phyloP scores from a whole-genome alignment of 2,329 filamentous ascomycete species.

The Botryotinia calthae region DNA sequence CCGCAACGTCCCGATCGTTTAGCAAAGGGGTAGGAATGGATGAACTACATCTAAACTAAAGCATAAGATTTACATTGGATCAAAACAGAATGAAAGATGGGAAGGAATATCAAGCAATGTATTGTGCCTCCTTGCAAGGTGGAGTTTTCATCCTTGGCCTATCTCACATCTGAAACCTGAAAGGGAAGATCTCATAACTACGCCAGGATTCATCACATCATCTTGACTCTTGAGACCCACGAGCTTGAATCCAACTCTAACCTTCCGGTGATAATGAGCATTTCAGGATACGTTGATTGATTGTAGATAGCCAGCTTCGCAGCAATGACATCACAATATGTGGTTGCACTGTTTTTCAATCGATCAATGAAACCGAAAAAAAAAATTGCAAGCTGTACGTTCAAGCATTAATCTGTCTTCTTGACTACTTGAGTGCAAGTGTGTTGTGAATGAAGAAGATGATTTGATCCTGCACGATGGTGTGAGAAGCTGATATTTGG shows the following conservation, averaged over 20 bases:
- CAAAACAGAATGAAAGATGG: background rate
- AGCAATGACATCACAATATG: background rate
- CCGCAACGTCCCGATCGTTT: background rate
- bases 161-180: slow-evolving; percentile 10
- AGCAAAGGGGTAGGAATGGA: background rate
- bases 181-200: background rate
- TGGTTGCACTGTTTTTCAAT: background rate
- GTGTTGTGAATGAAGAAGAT: background rate
- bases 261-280: background rate
- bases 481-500: background rate
- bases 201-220: background rate
- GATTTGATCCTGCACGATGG: background rate
- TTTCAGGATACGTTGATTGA: background rate
- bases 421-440: background rate
- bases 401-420: background rate
- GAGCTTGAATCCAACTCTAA: slow-evolving; percentile 3
- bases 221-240: background rate
- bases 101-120: background rate
- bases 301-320: background rate
- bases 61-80: background rate
- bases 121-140: background rate
- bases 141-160: background rate
- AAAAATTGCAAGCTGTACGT: background rate
- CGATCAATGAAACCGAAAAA: background rate
- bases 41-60: background rate